phyloP scores from a whole-genome alignment of 2,329 filamentous ascomycete species.

The Claviceps sp. region DNA sequence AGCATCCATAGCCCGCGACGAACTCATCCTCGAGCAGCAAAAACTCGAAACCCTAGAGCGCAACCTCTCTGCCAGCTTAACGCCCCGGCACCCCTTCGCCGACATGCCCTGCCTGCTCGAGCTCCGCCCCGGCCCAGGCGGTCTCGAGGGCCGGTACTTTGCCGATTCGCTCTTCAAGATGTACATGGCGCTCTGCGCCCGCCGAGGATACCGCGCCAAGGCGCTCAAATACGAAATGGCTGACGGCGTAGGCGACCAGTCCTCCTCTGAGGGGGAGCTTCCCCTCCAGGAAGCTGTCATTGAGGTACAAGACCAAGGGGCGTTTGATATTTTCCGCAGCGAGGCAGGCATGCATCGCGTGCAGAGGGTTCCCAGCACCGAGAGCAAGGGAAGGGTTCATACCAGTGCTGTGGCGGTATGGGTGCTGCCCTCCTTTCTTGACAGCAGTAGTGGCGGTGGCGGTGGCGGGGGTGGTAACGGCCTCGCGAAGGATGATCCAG shows the following conservation, averaged over 20 bases:
- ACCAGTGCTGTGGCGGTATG: slow-evolving; percentile 87
- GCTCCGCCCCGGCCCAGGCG: slow-evolving; percentile 82
- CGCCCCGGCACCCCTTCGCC: slow-evolving; percentile 81
- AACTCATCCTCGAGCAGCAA: slow-evolving; percentile 53
- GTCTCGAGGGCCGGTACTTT: slow-evolving; percentile 82
- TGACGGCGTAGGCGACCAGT: slow-evolving; percentile 46
- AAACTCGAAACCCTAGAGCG: slow-evolving; percentile 50
- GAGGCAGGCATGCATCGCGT: slow-evolving; percentile 94
- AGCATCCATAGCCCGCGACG: slow-evolving; percentile 64
- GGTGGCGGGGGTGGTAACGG: slow-evolving; percentile 18
- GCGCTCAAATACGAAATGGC: slow-evolving; percentile 70
- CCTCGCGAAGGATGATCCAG: slow-evolving; percentile 61
- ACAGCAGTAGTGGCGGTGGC: slow-evolving; percentile 22
- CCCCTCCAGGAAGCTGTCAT: slow-evolving; percentile 79
- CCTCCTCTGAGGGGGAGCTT: slow-evolving; percentile 43
- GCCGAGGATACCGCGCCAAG: slow-evolving; percentile 49
- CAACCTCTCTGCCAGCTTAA: slow-evolving; percentile 61
- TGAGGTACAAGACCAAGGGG: slow-evolving; percentile 61
- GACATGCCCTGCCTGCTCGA: slow-evolving; percentile 83
- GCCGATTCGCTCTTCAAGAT: slow-evolving; percentile 77
- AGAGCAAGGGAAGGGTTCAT: slow-evolving; percentile 81
- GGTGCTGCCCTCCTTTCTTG: slow-evolving; percentile 74
- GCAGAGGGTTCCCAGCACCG: slow-evolving; percentile 82
- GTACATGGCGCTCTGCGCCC: slow-evolving; percentile 70
- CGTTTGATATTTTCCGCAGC: slow-evolving; percentile 69